Evolutionary conservation across 2,329 filamentous ascomycete species (phyloP), one percentile per base, ranked within the genome.

Genomic region (Ophiostoma perfectum): DNA sequence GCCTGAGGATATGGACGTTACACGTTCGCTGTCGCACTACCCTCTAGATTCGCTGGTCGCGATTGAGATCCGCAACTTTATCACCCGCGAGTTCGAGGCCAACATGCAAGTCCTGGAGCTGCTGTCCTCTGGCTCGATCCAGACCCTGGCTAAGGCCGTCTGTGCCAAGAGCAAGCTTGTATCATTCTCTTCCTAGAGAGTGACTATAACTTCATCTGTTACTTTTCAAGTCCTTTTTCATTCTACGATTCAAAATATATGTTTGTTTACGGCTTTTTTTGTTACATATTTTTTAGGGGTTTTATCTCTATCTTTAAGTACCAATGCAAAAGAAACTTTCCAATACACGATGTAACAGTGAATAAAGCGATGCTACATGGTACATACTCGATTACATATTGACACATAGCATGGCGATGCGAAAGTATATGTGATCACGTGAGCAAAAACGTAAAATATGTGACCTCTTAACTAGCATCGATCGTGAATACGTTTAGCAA

Each of bases 51-150:
- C 81, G 3, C 78, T 84, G 4, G 79, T 82, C 16, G 81, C 81
- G 0, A 81, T 83, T 64, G 81, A 83, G 75, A 77, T 83, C 67
- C 80, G 82, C 27, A 83, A 83, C 74, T 83, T 80, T 76, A 81
- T 83, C 66, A 80, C 80, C 14, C 79, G 81, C 68, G 81, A 82
- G 74, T 78, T 82, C 69, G 77, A 83, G 73, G 78, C 80, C 14
- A 82, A 81, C 69, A 74, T 85, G 73, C 82, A 86, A 74, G 83
- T 86, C 0, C 74, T 86, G 68, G 83, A 86, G 72, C 74, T 86
- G 70, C 75, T 86, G 60, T 82, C 80, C 7, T 83, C 81, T 71
- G 82, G 82, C 2, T 80, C 78, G 41, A 81, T 2, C 62, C 66
- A 71, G 67, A 69, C 70, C 27, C 64, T 72, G 66, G 63, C 71